phyloP scores from a whole-genome alignment of 495 filamentous ascomycete species.

The Hapsidospora chrysogenum region DNA sequence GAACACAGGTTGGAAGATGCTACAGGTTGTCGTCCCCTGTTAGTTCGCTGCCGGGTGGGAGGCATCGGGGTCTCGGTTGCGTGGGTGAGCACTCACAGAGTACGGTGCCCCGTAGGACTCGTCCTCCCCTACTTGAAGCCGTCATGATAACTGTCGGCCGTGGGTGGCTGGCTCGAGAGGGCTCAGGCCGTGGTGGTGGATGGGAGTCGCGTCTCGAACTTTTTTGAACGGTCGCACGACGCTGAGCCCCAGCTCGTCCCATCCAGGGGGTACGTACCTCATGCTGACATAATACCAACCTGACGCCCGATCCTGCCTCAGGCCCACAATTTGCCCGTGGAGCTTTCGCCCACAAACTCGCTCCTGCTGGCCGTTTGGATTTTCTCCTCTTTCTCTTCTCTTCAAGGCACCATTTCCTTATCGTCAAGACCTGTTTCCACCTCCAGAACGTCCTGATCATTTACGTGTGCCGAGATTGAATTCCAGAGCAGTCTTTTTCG shows the following conservation, averaged over 20 bases:
- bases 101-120: not conserved
- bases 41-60: slow-evolving; percentile 9
- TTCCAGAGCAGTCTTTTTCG: slow-evolving; percentile 27
- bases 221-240: too few species aligned
- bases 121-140: slow-evolving; percentile 29
- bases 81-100: slow-evolving; percentile 3
- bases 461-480: slow-evolving; percentile 30
- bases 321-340: not conserved
- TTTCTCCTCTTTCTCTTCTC: slow-evolving; percentile 7
- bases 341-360: not conserved
- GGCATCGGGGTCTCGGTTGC: not conserved
- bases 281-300: not conserved
- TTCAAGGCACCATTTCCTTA: slow-evolving; percentile 34
- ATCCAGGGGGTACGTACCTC: slow-evolving; percentile 2
- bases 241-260: not conserved
- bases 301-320: not conserved
- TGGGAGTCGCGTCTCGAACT: slow-evolving; percentile 10
- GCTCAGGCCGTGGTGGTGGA: not conserved
- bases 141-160: slow-evolving; percentile 21
- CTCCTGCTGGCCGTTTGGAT: not conserved
- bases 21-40: slow-evolving; percentile 3
- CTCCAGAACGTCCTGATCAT: slow-evolving; percentile 31
- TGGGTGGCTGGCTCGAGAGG: not conserved
- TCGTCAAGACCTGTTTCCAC: slow-evolving; percentile 26
- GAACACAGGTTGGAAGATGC: slow-evolving; percentile 3